Percentiles rank a stretch among this genome's conserved stretches.
Evolutionary conservation across 129 eudicot genomes (phyloP).

Genomic region (Heracleum sosnowskyi): DNA sequence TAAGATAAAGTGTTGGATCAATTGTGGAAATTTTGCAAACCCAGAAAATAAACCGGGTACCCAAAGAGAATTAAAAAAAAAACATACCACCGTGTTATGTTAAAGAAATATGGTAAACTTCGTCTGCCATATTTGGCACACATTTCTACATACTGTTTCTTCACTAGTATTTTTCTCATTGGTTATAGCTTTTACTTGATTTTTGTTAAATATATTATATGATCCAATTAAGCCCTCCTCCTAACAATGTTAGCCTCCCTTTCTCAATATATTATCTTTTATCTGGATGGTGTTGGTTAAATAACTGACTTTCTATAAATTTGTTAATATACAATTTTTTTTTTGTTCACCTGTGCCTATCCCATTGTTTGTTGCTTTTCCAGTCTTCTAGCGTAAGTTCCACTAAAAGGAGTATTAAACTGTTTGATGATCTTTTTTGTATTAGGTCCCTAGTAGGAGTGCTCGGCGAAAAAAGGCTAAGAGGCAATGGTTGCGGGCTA

Average conservation of each 20-base stretch:
- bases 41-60: neutral
- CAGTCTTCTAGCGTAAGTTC: neutral
- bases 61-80: neutral
- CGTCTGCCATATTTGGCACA: neutral
- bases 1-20: neutral
- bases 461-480: slow-evolving; percentile 67
- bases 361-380: neutral
- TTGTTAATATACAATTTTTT: neutral
- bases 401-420: neutral
- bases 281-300: neutral
- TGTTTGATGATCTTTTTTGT: neutral
- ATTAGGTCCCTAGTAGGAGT: slow-evolving; percentile 76
- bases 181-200: neutral
- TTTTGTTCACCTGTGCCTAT: neutral
- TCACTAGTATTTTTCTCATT: neutral
- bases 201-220: neutral
- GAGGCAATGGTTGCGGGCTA: slow-evolving; percentile 58
- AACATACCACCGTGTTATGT: neutral
- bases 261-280: neutral
- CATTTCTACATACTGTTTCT: neutral
- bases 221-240: neutral
- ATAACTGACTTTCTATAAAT: neutral
- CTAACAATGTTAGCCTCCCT: neutral
- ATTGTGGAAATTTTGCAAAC: neutral
- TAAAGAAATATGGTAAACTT: neutral